Evolutionary conservation across 495 filamentous ascomycete species (phyloP).

Genomic region (Penicillium cataractarum): DNA sequence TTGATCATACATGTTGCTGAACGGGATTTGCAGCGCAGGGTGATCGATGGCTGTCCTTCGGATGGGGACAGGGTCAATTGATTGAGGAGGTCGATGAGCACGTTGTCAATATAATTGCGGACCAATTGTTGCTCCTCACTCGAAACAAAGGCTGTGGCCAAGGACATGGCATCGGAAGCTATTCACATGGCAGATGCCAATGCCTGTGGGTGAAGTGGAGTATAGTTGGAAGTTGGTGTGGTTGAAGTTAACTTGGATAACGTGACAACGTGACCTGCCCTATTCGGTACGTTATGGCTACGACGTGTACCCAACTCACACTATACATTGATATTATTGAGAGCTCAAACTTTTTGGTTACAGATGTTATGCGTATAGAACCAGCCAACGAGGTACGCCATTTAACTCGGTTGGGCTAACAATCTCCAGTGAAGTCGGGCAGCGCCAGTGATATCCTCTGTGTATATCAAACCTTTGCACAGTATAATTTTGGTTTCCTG

Average conservation of each 20-base stretch:
- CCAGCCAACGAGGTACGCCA: neutral
- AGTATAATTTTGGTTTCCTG: neutral
- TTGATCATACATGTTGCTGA: constrained; percentile 33
- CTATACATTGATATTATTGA: neutral
- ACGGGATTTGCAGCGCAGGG: constrained; percentile 33
- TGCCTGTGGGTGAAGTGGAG: neutral
- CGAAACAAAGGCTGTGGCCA: neutral
- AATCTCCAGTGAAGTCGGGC: neutral
- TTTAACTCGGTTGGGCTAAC: neutral
- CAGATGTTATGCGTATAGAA: neutral
- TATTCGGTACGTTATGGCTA: neutral
- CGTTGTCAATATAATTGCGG: constrained; percentile 38
- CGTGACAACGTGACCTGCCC: neutral
- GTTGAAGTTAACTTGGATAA: neutral
- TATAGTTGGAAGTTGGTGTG: neutral
- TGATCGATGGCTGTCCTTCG: constrained; percentile 37
- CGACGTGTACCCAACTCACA: neutral
- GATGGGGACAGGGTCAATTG: constrained; percentile 29
- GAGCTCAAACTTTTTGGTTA: neutral
- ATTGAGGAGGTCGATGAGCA: constrained; percentile 30
- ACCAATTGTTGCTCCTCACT: constrained; percentile 17
- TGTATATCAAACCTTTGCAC: neutral
- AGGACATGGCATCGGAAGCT: constrained; percentile 5
- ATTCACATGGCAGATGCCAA: constrained; percentile 8
- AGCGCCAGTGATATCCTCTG: neutral